Evolutionary conservation across 371 early-diverging fungal genomes (phyloP), one percentile per base, ranked within the genome.

Genomic region (Mucor saturninus): DNA sequence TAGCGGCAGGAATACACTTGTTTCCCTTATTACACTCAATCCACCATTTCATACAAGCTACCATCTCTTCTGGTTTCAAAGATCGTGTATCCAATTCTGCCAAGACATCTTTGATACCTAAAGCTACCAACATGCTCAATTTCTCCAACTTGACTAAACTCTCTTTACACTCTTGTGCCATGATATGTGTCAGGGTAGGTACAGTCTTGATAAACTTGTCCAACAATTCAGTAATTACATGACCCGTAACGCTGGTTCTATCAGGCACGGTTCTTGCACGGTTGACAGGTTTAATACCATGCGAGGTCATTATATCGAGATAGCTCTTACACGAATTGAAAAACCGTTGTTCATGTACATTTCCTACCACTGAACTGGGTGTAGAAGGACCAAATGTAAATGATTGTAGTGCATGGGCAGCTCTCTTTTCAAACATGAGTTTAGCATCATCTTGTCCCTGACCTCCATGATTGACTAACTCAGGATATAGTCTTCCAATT

Each of bases 1-100:
- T 65, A 3, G 59, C 15, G 7, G 39, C 37, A 15, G 69, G 71
- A 30, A 71, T 69, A 10, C 61, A 40, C 0, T 30, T 37, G 21
- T 74, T 69, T 6, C 55, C 49, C 15, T 62, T 71, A 58, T 65
- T 71, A 42, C 73, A 67, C 53, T 75, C 75, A 15, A 90, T 77
- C 92, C 91, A 93, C 95, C 95, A 95, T 63, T 82, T 81, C 72
- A 95, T 76, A 49, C 93, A 81, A 0, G 83, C 88, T 0, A 88
- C 76, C 74, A 89, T 84, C 63, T 94, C 93, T 0, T 65, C 67
- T 13, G 65, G 71, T 2, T 79, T 70, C 3, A 92, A 62, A 2
- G 83, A 73, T 0, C 91, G 71, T 38, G 71, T 69, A 40, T 82
- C 75, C 5, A 95, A 72, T 63, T 94, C 94, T 7, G 64, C 59